Percentiles rank a stretch among this genome's conserved stretches.
Evolutionary conservation across 805 yeast genomes (phyloP).

Genomic region (Saccharomycopsis sp.): DNA sequence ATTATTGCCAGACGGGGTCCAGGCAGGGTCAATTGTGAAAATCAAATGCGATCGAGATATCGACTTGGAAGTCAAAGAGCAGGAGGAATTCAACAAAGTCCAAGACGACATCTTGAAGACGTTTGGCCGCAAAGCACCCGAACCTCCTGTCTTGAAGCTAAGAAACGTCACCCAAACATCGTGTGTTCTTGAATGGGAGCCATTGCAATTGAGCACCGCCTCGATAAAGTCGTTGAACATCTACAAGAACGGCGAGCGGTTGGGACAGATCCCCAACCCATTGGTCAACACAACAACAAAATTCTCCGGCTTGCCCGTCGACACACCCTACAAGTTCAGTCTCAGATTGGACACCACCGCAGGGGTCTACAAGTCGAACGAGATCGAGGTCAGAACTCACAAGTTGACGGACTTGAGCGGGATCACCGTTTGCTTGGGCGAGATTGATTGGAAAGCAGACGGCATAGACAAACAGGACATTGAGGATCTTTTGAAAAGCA

Average conservation of each 20-base stretch:
- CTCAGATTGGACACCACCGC: slow-evolving; percentile 81
- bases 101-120: slow-evolving; percentile 66
- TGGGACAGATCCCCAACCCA: slow-evolving; percentile 82
- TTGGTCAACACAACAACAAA: slow-evolving; percentile 70
- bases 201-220: slow-evolving; percentile 74
- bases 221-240: slow-evolving; percentile 65
- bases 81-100: slow-evolving; percentile 45
- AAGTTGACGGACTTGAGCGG: slow-evolving; percentile 95
- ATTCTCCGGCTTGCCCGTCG: slow-evolving; percentile 84
- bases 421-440: slow-evolving; percentile 84
- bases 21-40: slow-evolving; percentile 86
- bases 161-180: slow-evolving; percentile 88
- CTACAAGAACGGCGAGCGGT: slow-evolving; percentile 62
- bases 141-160: slow-evolving; percentile 55
- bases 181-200: slow-evolving; percentile 92
- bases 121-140: slow-evolving; percentile 69
- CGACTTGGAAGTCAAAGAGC: slow-evolving; percentile 54
- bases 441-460: slow-evolving; percentile 49
- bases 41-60: slow-evolving; percentile 74
- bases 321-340: slow-evolving; percentile 70
- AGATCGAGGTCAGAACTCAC: slow-evolving; percentile 68
- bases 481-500: slow-evolving; percentile 48
- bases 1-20: slow-evolving; percentile 78
- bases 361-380: slow-evolving; percentile 68
- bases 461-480: slow-evolving; percentile 46